Evolutionary conservation across 495 filamentous ascomycete species (phyloP), one percentile per base, ranked within the genome.

Genomic region (Aspergillus sparsus): DNA sequence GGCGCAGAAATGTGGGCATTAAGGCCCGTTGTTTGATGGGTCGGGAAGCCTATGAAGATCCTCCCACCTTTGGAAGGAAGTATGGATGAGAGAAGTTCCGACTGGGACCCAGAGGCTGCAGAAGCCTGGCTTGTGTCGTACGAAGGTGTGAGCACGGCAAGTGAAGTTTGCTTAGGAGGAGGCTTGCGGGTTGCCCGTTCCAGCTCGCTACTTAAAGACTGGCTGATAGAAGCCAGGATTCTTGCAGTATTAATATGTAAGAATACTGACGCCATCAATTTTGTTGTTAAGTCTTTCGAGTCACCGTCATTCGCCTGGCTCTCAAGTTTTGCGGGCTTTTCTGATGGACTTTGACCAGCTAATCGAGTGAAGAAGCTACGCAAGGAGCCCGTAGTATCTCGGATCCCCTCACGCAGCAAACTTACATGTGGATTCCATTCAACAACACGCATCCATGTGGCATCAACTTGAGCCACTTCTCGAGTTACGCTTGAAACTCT

Each of bases 1-100:
- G 93, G 93, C 1, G 95, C 95, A n/a, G 92, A 97, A n/a, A 99
- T 89, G 74, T 99, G 95, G 65, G 92, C 90, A 35, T 92, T 89
- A 11, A 93, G 86, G 31, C 92, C 92, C 3, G 95, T 99, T 1
- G 95, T 99, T 74, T 99, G 95, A 49, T 90, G 89, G 4, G 95
- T 99, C 27, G 94, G 93, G 71, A 98, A 98, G 2, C 95, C 95
- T 66, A 99, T 99, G 69, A 97, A 99, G 35, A 99, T 87, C 53
- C 88, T 84, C 27, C 95, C 95, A 46, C 87, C 85, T 68, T 92
- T 94, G 36, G 84, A 89, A 18, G 95, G 95, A 2, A 97, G 74
- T n/a, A 98, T 91, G 0, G 92, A 92, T 1, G 86, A 82, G 67
- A 99, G 96, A 13, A 98, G 85, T 61, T 96, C 89, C 2, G 86